Evolutionary conservation across 2,329 filamentous ascomycete species (phyloP), one percentile per base, ranked within the genome.

Genomic region (Trichoderma sp.): DNA sequence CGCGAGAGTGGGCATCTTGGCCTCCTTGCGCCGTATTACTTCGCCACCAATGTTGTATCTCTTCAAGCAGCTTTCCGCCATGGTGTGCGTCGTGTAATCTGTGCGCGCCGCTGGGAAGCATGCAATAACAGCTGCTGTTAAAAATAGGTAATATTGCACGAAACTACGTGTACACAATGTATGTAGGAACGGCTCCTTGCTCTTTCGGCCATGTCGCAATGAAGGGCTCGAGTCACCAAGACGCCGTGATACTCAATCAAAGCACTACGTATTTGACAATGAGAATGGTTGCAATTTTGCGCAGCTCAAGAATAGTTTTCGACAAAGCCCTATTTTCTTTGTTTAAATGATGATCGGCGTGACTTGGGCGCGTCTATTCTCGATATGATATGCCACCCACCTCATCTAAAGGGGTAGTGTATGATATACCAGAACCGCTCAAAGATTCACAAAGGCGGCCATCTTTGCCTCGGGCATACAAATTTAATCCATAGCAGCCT

Each of bases 401-500:
- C 5, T 73, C 33, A 79, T 71, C 2, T 79, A 86, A 75, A 0
- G 84, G 84, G 70, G 85, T 82, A 0, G 76, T 68, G 73, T 84
- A 85, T 8, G 75, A 73, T 27, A 86, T 79, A 27, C 27, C 84
- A 1, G 79, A 73, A 75, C 84, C 86, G 14, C 72, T 75, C 5
- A 75, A 70, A 8, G 79, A 77, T 35, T 73, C 69, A 75, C 84
- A 87, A 5, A 84, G 77, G 72, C 86, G 85, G 19, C 84, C 84
- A 70, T 85, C 85, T 3, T 84, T 84, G 0, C 86, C 81, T 4
- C 83, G 86, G 0, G 83, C 47, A 24, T 2, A 24, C 6, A 81
- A 33, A n/a, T 0, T n/a, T 82, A 76, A 31, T 83, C 83, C 49
- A 80, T 79, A 21, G 83, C 80, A 70, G 85, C 83, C n/a, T 4